Evolutionary conservation across 2,329 filamentous ascomycete species (phyloP).

Genomic region (Penicillium hesseltinei): DNA sequence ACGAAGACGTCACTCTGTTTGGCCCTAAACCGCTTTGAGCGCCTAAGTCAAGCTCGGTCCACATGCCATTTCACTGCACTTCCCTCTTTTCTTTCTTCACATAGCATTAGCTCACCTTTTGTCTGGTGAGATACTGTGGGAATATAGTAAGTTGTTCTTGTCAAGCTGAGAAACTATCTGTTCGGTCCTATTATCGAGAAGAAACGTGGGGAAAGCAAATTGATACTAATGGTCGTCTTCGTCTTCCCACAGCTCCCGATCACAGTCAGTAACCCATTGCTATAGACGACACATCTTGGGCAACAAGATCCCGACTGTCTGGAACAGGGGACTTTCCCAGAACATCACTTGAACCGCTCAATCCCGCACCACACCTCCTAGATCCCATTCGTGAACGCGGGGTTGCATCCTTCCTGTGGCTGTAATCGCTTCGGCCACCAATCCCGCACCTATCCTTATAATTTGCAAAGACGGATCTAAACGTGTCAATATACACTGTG

Average conservation of each 20-base stretch:
- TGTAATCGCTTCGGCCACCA: not conserved
- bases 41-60: slow-evolving; percentile 20
- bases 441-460: not conserved
- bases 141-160: not conserved
- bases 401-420: slow-evolving; percentile 11
- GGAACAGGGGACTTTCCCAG: not conserved
- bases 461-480: not conserved
- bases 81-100: slow-evolving; percentile 10
- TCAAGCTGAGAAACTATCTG: not conserved
- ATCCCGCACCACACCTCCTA: not conserved
- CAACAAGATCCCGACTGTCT: not conserved
- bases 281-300: not conserved
- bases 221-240: slow-evolving; percentile 15
- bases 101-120: not conserved
- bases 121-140: not conserved
- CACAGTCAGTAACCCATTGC: slow-evolving; percentile 11
- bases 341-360: not conserved
- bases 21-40: slow-evolving; percentile 23
- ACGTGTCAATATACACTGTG: not conserved
- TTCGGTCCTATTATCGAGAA: not conserved
- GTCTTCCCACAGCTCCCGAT: slow-evolving; percentile 10
- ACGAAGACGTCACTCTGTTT: slow-evolving; percentile 33
- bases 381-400: slow-evolving; percentile 9
- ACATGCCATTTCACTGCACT: slow-evolving; percentile 23
- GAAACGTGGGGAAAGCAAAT: not conserved